phyloP scores from a whole-genome alignment of 768 basidiomycete genomes.

The Pleurotus sapidus region DNA sequence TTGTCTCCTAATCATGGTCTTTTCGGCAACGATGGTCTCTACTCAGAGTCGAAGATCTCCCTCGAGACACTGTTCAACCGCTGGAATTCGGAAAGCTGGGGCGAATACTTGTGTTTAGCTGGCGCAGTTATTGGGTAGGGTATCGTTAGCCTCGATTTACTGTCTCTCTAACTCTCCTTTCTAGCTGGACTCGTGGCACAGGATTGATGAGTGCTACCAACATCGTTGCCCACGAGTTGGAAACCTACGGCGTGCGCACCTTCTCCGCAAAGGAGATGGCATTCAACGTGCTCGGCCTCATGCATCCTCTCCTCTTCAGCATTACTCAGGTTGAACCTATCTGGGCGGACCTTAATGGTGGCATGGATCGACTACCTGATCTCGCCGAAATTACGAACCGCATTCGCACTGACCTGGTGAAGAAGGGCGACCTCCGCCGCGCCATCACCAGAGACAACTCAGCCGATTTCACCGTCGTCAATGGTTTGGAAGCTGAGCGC shows the following conservation, averaged over 20 bases:
- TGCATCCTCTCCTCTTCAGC: constrained; percentile 99
- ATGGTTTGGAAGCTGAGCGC: constrained; percentile 90
- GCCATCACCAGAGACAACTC: constrained; percentile 93
- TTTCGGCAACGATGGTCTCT: constrained; percentile 97
- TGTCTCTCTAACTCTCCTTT: constrained; percentile 8
- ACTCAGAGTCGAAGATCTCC: constrained; percentile 98
- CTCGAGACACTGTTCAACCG: constrained; percentile 98
- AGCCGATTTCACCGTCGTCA: constrained; percentile 90
- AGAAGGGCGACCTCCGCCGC: constrained; percentile 89
- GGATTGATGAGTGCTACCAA: constrained; percentile 96
- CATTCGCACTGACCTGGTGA: constrained; percentile 77
- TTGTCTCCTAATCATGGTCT: constrained; percentile 97
- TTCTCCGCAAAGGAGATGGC: constrained; percentile 99
- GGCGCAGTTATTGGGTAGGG: constrained; percentile 96
- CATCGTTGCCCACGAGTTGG: constrained; percentile 91
- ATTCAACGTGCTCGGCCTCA: constrained; percentile 98
- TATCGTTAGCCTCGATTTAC: not conserved
- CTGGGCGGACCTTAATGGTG: constrained; percentile 98
- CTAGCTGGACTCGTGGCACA: constrained; percentile 96
- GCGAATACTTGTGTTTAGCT: constrained; percentile 96
- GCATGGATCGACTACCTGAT: constrained; percentile 96
- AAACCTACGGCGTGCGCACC: constrained; percentile 90
- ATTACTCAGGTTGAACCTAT: constrained; percentile 99
- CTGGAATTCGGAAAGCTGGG: constrained; percentile 98
- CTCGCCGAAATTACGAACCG: constrained; percentile 88